Base-by-base conservation (phyloP, 768 basidiomycete genomes). In the Suillus brevipes region DNA sequence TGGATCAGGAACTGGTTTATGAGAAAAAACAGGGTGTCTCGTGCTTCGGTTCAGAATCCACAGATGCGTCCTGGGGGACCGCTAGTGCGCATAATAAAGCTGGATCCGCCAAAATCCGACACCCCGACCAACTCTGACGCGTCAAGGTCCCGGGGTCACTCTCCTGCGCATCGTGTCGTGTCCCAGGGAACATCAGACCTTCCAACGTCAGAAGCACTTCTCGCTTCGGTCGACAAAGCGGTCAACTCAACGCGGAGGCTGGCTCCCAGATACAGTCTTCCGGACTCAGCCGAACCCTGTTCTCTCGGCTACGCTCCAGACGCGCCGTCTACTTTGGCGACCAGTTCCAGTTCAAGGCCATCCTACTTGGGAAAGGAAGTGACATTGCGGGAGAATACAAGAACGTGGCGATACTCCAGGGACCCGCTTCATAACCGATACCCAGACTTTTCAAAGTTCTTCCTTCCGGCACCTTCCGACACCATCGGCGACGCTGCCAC, bases 381-480 rank as follows among this genome's bases (percentile, higher is more conserved):
- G 18, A 12, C 18, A 14, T 42, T 28, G 16, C 58, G 6, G 25
- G 25, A 42, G 18, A 40, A 59, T 31, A 42, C 58, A 28, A 42
- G 40, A 40, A 20, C 16, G 18, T 40, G 57, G 57, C 23, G 18
- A 59, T 76, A 76, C 67, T 73, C 76, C 31, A 76, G 76, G 61
- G 72, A 76, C 64, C 73, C 75, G 6, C 73, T 76, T 13, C 69
- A 43, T 64, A 68, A 74, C 55, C 71, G 75, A 47, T 77, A 76
- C 62, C 76, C 75, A 36, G 74, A 76, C 64, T 76, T 76, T 49
- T 76, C 75, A 56, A 71, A 72, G 23, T 76, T 76, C 61, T 76
- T 76, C 64, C 69, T 43, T 20, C 69, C 75, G 1, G 45, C 20
- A 20, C 18, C 8, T 64, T 63, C 20, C n/a, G 59, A 58, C 12